phyloP scores from a whole-genome alignment of 352 stramenopile species.

The Bremia lactucae region DNA sequence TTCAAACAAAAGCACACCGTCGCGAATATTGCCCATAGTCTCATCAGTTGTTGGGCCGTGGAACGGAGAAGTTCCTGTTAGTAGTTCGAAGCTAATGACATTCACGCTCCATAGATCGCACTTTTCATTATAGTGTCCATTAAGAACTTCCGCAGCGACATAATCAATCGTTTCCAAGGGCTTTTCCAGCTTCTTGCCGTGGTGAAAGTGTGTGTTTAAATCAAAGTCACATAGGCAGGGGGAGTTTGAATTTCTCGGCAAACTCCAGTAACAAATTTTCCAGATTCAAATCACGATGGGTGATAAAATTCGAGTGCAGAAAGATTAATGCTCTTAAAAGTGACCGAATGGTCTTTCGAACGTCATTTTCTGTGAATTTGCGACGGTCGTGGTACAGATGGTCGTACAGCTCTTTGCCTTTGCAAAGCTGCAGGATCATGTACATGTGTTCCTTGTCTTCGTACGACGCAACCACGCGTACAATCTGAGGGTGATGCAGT shows the following conservation, averaged over 20 bases:
- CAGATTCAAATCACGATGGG: constrained; percentile 70
- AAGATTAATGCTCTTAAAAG: constrained; percentile 54
- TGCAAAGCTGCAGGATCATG: constrained; percentile 83
- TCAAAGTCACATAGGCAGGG: constrained; percentile 80
- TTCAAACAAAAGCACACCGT: constrained; percentile 61
- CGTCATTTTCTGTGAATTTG: constrained; percentile 52
- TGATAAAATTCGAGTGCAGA: constrained; percentile 75
- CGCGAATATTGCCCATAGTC: constrained; percentile 79
- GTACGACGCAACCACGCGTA: constrained; percentile 66
- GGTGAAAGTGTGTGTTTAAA: constrained; percentile 61
- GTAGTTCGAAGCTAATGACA: constrained; percentile 69
- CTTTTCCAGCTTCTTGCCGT: constrained; percentile 61
- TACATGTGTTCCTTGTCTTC: constrained; percentile 77
- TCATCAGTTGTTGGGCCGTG: constrained; percentile 56
- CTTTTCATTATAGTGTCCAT: constrained; percentile 75
- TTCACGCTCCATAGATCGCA: constrained; percentile 76
- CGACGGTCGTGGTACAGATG: constrained; percentile 60
- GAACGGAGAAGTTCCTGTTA: constrained; percentile 60
- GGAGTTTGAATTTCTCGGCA: constrained; percentile 38
- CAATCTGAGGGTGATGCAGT: constrained; percentile 73
- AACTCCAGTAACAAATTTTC: constrained; percentile 78
- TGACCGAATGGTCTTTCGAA: constrained; percentile 50
- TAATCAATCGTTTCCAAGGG: constrained; percentile 77
- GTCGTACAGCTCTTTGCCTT: constrained; percentile 72
- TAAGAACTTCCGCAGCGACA: constrained; percentile 68